phyloP scores from a whole-genome alignment of 257 asterid genomes.

The Rauvolfia tetraphylla region DNA sequence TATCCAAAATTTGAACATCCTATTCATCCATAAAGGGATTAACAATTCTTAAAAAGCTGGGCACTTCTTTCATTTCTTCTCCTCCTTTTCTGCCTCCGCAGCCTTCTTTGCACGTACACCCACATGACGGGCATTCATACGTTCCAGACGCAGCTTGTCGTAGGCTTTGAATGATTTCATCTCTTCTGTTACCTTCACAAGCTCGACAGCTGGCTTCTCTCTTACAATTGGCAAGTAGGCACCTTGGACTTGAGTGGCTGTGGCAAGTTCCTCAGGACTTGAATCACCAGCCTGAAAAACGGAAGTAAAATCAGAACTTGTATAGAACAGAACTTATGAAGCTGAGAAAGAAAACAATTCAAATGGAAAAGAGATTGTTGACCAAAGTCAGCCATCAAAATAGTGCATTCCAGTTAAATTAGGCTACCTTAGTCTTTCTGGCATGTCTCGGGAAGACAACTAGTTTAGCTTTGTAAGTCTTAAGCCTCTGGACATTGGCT shows the following conservation, averaged over 20 bases:
- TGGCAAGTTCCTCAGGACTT: constrained; percentile 62
- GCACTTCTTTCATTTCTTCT: constrained; percentile 44
- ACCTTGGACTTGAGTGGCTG: constrained; percentile 74
- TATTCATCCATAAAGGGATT: neutral
- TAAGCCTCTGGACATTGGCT: constrained; percentile 31
- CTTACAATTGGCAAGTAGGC: constrained; percentile 54
- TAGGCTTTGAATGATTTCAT: constrained; percentile 74
- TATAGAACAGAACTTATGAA: neutral
- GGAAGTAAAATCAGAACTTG: neutral
- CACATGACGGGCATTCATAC: constrained; percentile 59
- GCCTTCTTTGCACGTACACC: constrained; percentile 86
- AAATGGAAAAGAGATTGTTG: neutral
- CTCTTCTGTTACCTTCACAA: constrained; percentile 45
- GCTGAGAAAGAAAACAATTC: neutral
- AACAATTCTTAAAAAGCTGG: neutral
- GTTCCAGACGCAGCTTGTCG: constrained; percentile 70
- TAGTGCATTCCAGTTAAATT: neutral
- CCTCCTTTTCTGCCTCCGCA: constrained; percentile 93
- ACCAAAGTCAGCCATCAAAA: neutral
- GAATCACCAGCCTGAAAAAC: constrained; percentile 70
- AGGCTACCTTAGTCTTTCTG: constrained; percentile 22
- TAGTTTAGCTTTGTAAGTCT: constrained; percentile 33
- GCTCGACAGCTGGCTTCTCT: constrained; percentile 18
- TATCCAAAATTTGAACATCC: neutral
- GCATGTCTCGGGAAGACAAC: constrained; percentile 36